Conservation (phyloP, 2,329 filamentous ascomycete species). For the Fusarium paranaense region DNA sequence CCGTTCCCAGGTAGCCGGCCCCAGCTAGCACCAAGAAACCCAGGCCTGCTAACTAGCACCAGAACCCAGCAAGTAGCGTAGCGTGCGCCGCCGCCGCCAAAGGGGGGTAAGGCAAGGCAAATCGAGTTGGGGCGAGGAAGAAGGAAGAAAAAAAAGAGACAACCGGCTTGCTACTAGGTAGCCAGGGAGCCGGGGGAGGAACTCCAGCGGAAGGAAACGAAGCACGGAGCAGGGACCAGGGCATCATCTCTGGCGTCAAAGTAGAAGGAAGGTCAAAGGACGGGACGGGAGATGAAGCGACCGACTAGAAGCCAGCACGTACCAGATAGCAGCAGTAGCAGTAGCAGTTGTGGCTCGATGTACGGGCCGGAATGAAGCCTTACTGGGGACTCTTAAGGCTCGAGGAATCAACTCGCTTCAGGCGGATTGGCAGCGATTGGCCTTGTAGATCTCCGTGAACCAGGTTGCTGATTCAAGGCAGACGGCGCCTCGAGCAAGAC, state of each 20-base stretch:
- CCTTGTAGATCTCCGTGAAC: not conserved
- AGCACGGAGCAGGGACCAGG: not conserved
- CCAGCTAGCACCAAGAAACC: constrained; percentile 40
- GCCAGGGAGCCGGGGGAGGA: not conserved
- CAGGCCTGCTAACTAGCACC: constrained; percentile 6
- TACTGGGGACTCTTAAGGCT: not conserved
- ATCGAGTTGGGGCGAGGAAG: not conserved
- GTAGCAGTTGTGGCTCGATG: constrained; percentile 11
- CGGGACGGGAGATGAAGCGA: constrained; percentile 29
- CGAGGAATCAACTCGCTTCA: constrained; percentile 6
- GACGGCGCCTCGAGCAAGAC: not conserved
- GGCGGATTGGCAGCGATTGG: constrained; percentile 16
- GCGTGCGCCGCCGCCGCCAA: not conserved
- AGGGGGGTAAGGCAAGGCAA: not conserved
- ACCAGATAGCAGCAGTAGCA: constrained; percentile 23
- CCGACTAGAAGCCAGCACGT: constrained; percentile 22
- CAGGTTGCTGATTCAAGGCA: constrained; percentile 8
- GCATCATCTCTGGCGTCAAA: constrained; percentile 29
- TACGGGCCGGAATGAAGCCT: constrained; percentile 8
- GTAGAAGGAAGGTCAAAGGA: constrained; percentile 21
- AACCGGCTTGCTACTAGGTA: not conserved
- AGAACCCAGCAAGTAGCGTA: not conserved
- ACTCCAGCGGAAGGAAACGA: constrained; percentile 5
- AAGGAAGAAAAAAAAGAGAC: not conserved
- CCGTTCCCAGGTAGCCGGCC: constrained; percentile 52